Percentiles rank a stretch among this genome's conserved stretches.
These are phyloP conservation scores for Nakazawaea ambrosiae DNA, from an alignment of 805 yeast genomes.

Conservation along the genomic window DNA sequence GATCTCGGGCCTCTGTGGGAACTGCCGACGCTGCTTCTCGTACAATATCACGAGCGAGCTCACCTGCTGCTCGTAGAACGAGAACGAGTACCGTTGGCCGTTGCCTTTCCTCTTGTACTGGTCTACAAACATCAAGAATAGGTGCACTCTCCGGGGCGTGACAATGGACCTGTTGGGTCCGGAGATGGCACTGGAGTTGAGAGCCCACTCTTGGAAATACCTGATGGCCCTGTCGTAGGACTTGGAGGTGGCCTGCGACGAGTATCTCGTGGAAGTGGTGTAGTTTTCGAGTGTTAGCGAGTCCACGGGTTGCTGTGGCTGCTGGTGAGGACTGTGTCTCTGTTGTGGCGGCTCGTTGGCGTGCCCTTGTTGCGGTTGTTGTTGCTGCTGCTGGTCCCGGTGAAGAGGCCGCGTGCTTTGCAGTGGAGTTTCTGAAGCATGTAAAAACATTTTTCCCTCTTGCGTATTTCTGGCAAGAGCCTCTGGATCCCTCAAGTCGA, in stretches of 20 bases:
- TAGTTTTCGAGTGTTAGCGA: too few species aligned
- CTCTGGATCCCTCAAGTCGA: too few species aligned
- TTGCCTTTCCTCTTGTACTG: constrained; percentile 2
- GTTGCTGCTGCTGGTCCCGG: too few species aligned
- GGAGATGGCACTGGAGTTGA: not conserved
- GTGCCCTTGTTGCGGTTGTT: too few species aligned
- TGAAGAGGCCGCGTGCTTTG: too few species aligned
- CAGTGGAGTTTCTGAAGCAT: too few species aligned
- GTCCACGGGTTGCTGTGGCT: too few species aligned
- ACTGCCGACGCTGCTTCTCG: constrained; percentile 6
- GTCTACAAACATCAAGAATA: constrained; percentile 2
- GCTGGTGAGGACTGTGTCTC: too few species aligned
- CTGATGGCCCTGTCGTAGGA: constrained; percentile 6
- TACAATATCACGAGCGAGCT: constrained; percentile 9
- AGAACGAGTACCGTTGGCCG: constrained; percentile 8
- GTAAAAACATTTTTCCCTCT: too few species aligned
- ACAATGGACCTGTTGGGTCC: constrained; percentile 3
- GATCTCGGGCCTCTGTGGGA: constrained; percentile 1
- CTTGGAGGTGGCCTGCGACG: constrained; percentile 1
- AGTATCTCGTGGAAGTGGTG: too few species aligned
- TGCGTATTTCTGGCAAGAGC: too few species aligned
- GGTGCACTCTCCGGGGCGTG: constrained; percentile 8
- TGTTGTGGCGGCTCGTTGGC: too few species aligned
- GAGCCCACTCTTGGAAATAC: constrained; percentile 3
- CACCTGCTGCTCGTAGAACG: constrained; percentile 11